Evolutionary conservation across 2,329 filamentous ascomycete species (phyloP), one percentile per base, ranked within the genome.

Genomic region (Pseudogymnoascus sp.): DNA sequence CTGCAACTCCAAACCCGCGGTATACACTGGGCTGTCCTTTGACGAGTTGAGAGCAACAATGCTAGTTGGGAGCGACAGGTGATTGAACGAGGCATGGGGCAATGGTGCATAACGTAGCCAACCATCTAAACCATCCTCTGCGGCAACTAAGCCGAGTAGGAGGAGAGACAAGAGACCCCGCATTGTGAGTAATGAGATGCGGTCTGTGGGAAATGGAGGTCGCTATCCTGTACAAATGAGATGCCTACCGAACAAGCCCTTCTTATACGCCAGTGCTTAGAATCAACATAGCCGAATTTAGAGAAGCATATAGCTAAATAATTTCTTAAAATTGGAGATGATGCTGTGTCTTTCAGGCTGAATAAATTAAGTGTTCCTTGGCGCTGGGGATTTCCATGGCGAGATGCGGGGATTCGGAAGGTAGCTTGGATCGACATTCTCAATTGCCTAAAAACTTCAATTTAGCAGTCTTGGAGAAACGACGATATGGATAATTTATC

Each of bases 71-170:
- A 57, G 33, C 28, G 50, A 19, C 4, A 83, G 69, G 1, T 66
- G 67, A 38, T 74, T 74, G 40, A 74, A 73, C 59, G 78, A 75
- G 60, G 68, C 73, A 62, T 74, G 66, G 4, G 79, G 74, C 13
- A 87, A 69, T 8, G 79, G 78, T 33, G 85, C 85, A 71, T 89
- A 89, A 60, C 87, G 80, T 63, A 89, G 73, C 87, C 87, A 89
- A 59, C 77, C 86, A 64, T 81, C 76, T 23, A 85, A 74, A 10
- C 87, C 87, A 69, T 83, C 80, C 69, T 89, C 86, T 40, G 84
- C 85, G 13, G 62, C 59, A 44, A 42, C 66, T 11, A 62, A 35
- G 42, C 60, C 38, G 40, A 62, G 59, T 26, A 42, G 10, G 60
- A n/a, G 62, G 42, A 61, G 40, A 61, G 4, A 26, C 35, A 17